phyloP scores from a whole-genome alignment of 2,329 filamentous ascomycete genomes.

The Thelonectria blattea region DNA sequence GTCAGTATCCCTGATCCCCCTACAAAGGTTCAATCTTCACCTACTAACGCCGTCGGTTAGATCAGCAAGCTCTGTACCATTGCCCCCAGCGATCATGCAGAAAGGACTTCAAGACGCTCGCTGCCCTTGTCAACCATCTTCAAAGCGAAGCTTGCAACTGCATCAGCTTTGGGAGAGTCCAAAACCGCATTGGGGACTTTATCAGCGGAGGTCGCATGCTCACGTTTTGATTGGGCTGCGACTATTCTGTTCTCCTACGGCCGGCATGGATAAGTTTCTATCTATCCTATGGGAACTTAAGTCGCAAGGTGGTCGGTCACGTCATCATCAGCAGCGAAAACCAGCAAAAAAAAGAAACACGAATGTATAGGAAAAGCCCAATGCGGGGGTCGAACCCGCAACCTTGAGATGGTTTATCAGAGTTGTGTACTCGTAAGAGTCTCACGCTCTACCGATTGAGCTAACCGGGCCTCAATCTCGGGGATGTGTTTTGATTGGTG shows the following conservation, averaged over 20 bases:
- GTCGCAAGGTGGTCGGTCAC: too few relatives aligned
- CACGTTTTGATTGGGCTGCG: not conserved
- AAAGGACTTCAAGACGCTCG: not conserved
- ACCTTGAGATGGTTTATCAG: not conserved
- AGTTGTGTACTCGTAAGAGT: constrained; percentile 1
- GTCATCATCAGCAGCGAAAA: too few relatives aligned
- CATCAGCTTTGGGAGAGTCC: not conserved
- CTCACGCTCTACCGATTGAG: constrained; percentile 5
- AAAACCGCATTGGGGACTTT: not conserved
- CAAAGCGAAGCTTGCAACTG: not conserved
- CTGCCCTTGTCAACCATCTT: not conserved
- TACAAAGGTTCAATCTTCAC: not conserved
- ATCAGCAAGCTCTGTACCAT: not conserved
- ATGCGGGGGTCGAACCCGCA: constrained; percentile 2
- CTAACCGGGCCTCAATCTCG: not conserved
- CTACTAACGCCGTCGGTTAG: not conserved
- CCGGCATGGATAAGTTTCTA: too few relatives aligned
- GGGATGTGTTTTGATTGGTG: too few relatives aligned
- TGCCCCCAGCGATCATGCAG: not conserved
- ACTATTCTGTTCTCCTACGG: too few relatives aligned
- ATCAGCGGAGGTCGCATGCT: not conserved
- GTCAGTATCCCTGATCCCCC: not conserved
- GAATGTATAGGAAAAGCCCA: constrained; percentile 1
- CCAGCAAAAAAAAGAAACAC: too few relatives aligned
- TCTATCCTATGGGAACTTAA: too few relatives aligned